Base-by-base conservation (phyloP, 225 moss, liverwort and hornwort species). In the Takakia lepidozioides region DNA sequence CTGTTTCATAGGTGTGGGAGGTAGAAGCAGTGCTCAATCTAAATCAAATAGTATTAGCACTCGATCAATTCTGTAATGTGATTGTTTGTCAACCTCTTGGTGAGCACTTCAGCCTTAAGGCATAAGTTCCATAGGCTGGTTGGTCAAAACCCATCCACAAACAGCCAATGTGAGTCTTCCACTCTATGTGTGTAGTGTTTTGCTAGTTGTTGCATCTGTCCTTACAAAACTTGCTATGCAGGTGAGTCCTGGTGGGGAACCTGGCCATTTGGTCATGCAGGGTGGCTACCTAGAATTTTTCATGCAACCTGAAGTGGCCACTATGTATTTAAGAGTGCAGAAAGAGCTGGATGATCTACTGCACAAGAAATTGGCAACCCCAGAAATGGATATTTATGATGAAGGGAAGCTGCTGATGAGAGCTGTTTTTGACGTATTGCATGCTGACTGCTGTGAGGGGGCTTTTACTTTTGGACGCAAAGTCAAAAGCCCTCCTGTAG, bases 191-290 rank as follows among this genome's bases (percentile, higher is more conserved):
- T n/a, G n/a, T n/a, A n/a, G n/a, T n/a, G n/a, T n/a, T n/a, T n/a
- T n/a, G n/a, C n/a, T n/a, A n/a, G n/a, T n/a, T n/a, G n/a, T n/a
- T n/a, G n/a, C n/a, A n/a, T n/a, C n/a, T n/a, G n/a, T n/a, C n/a
- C n/a, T n/a, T n/a, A n/a, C n/a, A n/a, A n/a, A n/a, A n/a, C n/a
- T n/a, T n/a, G n/a, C n/a, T n/a, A n/a, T n/a, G 56, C 69, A 76
- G 75, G 49, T 81, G 40, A 65, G 26, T 46, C 75, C 73, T 55
- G 87, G 83, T 27, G 62, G 55, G 32, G 85, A 85, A 65, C 87
- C 81, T 19, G 98, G 98, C 46, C 91, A 91, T 56, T 78, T 98
- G 38, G 61, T 85, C 37, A 91, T 98, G 98, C 81, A 87, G 24
- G 78, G 66, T 62, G 91, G 85, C 18, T 91, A 83, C 57, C 46